Conservation (phyloP, 257 asterid genomes). For the Ajuga chamaepitys region DNA sequence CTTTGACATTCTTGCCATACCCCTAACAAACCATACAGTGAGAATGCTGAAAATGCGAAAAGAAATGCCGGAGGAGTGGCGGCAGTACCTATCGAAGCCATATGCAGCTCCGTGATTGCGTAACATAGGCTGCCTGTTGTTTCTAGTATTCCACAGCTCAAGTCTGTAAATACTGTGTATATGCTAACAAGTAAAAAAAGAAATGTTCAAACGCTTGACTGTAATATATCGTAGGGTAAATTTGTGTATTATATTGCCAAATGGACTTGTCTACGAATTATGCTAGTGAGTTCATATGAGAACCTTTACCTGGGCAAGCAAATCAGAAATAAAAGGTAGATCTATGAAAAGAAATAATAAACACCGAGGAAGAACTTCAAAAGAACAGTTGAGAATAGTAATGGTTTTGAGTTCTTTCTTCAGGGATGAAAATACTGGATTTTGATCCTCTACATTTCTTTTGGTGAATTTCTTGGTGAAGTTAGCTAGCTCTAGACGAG, state of each 20-base stretch:
- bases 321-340: no score
- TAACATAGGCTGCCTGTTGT: constrained; percentile 1
- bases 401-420: no score
- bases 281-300: no score
- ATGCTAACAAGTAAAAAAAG: neutral
- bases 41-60: constrained; percentile 57
- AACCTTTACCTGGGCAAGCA: no score
- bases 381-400: no score
- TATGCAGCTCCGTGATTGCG: constrained; percentile 36
- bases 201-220: neutral
- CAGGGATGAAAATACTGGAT: no score
- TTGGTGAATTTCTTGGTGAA: no score
- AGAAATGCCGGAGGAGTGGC: constrained; percentile 87
- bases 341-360: no score
- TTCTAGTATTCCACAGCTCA: neutral
- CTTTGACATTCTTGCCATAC: constrained; percentile 70
- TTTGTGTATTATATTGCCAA: neutral
- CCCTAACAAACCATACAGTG: constrained; percentile 53
- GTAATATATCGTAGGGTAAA: neutral
- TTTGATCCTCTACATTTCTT: no score
- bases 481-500: no score
- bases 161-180: neutral
- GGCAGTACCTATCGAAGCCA: constrained; percentile 62
- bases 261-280: no score
- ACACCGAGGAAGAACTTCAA: no score